Evolutionary conservation across 345 rosid species (phyloP), one percentile per base, ranked within the genome.

Genomic region (Microthlaspi erraticum): DNA sequence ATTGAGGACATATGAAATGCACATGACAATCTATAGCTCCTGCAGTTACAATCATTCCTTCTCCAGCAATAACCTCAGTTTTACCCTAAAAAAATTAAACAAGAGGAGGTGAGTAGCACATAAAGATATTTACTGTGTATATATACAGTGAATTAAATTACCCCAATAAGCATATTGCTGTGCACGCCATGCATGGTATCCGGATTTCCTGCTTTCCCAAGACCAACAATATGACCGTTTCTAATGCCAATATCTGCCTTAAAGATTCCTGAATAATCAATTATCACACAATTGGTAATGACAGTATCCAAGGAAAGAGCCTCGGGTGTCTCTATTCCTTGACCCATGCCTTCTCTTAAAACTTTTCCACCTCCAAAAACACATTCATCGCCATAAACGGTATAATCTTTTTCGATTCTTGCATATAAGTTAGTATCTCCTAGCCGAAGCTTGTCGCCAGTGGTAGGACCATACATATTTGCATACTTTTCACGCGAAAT

Each of bases 301-400:
- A 89, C 90, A 64, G 84, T 80, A 73, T 94, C 96, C 61, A 91
- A 84, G 51, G 87, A 79, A 43, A 79, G 79, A 50, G 70, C 66
- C 43, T 88, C 81, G 66, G 26, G n/a, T 53, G 75, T 68, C 48
- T 85, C 89, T 53, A 83, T 71, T 19, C 88, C 79, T 77, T 94
- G 99, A 50, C 99, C 99, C 97, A 91, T 89, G 75, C 99, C 97
- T 66, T 94, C 99, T 81, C 99, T 84, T 71, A 94, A 71, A 70
- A 94, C 99, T 83, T 94, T 91, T 70, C 99, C 99, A 44, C 99
- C 99, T 49, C 99, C 99, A 70, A 94, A 94, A 45, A 94, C 85
- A 31, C 99, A 88, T 83, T 94, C 99, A 81, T 94, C 99, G 5
- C 99, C 99, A 82, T 87, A 84, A 16, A 77, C 60, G n/a, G 96